A percentile compares a stretch with the other conserved stretches of the same genome.
phyloP scores from a whole-genome alignment of 208 protist species.

The Trypanosomatidae sp. region DNA sequence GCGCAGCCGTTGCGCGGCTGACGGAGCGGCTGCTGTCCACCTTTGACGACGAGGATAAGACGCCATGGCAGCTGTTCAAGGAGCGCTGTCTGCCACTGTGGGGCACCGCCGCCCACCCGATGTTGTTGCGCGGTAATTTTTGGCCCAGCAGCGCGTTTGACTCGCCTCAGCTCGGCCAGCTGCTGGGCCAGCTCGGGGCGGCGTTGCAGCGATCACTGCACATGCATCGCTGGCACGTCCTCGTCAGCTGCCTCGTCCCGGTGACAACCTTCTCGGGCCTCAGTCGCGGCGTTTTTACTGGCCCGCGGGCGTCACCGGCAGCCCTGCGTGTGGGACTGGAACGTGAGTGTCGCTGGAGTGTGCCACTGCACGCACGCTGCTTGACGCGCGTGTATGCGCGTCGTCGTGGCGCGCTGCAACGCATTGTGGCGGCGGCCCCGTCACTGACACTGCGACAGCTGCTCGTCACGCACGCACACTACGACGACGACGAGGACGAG shows the following conservation, averaged over 20 bases:
- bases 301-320: slow-evolving; percentile 27
- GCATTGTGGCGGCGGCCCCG: no score
- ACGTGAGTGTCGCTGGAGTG: slow-evolving; percentile 27
- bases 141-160: slow-evolving; percentile 80
- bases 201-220: slow-evolving; percentile 72
- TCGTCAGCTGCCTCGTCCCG: slow-evolving; percentile 64
- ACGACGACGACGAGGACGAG: no score
- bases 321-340: slow-evolving; percentile 58
- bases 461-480: no score
- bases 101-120: slow-evolving; percentile 54
- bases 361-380: slow-evolving; percentile 11
- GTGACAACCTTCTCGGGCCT: slow-evolving; percentile 66
- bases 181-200: slow-evolving; percentile 64
- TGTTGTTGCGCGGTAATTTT: slow-evolving; percentile 80
- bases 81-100: slow-evolving; percentile 72
- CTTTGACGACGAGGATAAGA: slow-evolving; percentile 75
- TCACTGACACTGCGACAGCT: no score
- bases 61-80: slow-evolving; percentile 80
- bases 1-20: background rate
- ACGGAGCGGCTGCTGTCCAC: slow-evolving; percentile 13
- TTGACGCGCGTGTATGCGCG: background rate
- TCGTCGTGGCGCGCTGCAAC: no score
- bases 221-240: slow-evolving; percentile 80
- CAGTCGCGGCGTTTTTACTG: slow-evolving; percentile 76
- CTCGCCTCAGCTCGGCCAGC: slow-evolving; percentile 45